These are phyloP conservation scores for Glycyrrhiza uralensis DNA, from an alignment of 306 rosid species.

Conservation along the genomic window DNA sequence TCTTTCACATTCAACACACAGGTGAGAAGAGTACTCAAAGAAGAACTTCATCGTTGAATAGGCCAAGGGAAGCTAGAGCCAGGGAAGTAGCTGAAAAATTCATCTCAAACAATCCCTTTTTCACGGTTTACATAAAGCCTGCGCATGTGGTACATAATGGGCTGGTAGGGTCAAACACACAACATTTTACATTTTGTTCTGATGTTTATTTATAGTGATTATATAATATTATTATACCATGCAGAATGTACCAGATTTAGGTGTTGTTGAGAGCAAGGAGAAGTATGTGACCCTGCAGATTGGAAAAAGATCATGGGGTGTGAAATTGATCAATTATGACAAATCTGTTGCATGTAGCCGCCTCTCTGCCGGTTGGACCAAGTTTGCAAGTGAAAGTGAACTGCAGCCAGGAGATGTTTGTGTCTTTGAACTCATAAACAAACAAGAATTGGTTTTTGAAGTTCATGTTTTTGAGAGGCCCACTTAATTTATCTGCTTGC, in stretches of 20 bases:
- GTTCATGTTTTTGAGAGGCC: neutral
- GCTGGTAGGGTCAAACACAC: neutral
- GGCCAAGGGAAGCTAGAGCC: no score
- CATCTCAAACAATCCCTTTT: no score
- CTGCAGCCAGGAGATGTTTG: slow-evolving; percentile 17
- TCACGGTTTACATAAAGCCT: neutral
- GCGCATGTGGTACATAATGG: neutral
- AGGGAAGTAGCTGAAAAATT: no score
- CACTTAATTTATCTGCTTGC: neutral
- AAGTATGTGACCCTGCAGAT: neutral
- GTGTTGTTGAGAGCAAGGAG: neutral
- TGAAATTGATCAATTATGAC: neutral
- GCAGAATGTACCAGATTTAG: neutral
- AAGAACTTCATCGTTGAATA: no score
- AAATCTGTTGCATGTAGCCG: neutral
- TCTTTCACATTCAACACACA: no score
- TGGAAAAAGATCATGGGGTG: neutral
- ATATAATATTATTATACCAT: no score
- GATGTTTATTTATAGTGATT: neutral
- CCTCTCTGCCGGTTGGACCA: neutral
- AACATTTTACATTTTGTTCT: neutral
- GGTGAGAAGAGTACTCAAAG: no score
- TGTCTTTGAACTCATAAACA: slow-evolving; percentile 12
- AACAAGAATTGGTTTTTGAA: neutral
- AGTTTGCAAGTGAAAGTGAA: neutral